These are phyloP conservation scores for Plasmodium gonderi DNA, from an alignment of 169 alveolate genomes.

Conservation along the genomic window DNA sequence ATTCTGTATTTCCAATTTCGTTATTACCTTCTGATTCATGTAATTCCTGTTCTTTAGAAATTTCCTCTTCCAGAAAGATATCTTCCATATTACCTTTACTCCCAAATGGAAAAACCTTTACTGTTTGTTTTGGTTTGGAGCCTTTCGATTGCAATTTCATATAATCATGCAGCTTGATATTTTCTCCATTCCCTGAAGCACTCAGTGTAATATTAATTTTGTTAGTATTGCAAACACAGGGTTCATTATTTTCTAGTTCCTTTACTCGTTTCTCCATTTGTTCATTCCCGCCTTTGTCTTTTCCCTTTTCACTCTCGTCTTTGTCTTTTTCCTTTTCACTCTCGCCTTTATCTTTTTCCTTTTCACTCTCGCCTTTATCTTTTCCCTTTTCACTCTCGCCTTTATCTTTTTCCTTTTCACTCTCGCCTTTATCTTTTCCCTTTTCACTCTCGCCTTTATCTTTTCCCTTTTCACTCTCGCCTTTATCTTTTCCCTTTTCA, in stretches of 20 bases:
- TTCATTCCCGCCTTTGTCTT: conserved; percentile 5
- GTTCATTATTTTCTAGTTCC: neutral
- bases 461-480: neutral
- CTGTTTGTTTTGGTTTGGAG: neutral
- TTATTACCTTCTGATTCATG: conserved; percentile 28
- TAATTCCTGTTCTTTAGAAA: conserved; percentile 15
- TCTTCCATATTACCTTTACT: neutral
- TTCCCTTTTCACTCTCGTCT: neutral
- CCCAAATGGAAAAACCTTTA: neutral
- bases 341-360: too few relatives aligned
- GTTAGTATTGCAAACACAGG: neutral
- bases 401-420: too few relatives aligned
- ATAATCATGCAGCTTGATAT: neutral
- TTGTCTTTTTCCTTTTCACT: too few relatives aligned
- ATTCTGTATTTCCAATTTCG: conserved; percentile 31
- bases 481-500: neutral
- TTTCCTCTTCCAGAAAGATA: neutral
- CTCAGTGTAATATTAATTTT: neutral
- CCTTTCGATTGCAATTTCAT: neutral
- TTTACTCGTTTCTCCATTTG: too few relatives aligned
- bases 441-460: too few relatives aligned
- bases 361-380: too few relatives aligned
- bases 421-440: too few relatives aligned
- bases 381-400: too few relatives aligned
- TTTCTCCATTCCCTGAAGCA: neutral